These are phyloP conservation scores for Solanum paucissectum DNA, from an alignment of 257 asterid genomes.

Conservation along the genomic window DNA sequence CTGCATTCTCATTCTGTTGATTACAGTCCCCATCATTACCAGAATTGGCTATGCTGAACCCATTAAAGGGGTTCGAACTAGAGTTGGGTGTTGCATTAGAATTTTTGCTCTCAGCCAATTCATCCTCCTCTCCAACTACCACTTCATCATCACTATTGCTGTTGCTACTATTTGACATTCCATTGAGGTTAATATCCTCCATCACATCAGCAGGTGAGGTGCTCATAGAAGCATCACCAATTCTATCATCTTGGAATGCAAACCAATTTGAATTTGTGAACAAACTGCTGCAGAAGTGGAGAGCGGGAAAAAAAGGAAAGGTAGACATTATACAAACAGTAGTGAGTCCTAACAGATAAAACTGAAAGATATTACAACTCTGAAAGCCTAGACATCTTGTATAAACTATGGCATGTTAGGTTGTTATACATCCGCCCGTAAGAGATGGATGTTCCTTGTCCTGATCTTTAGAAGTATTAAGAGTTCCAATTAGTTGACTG, in stretches of 20 bases:
- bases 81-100: constrained; percentile 23
- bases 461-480: neutral
- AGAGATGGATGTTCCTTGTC: neutral
- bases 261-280: constrained; percentile 99
- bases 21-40: constrained; percentile 6
- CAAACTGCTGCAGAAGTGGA: constrained; percentile 48
- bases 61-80: constrained; percentile 16
- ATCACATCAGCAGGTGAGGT: constrained; percentile 49
- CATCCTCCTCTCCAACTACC: constrained; percentile 86
- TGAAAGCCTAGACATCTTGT: neutral
- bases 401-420: neutral
- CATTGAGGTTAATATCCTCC: constrained; percentile 50
- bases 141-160: constrained; percentile 78
- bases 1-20: constrained; percentile 18
- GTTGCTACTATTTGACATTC: constrained; percentile 40
- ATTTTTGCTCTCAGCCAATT: constrained; percentile 34
- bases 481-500: neutral
- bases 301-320: neutral
- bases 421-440: neutral
- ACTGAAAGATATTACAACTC: neutral
- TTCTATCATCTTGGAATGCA: constrained; percentile 82
- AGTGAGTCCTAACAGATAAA: neutral
- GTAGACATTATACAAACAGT: neutral
- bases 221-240: constrained; percentile 35
- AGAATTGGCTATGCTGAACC: constrained; percentile 16